Conservation (phyloP, 2,329 filamentous ascomycete species). For the Hymenoscyphus salicellus region DNA sequence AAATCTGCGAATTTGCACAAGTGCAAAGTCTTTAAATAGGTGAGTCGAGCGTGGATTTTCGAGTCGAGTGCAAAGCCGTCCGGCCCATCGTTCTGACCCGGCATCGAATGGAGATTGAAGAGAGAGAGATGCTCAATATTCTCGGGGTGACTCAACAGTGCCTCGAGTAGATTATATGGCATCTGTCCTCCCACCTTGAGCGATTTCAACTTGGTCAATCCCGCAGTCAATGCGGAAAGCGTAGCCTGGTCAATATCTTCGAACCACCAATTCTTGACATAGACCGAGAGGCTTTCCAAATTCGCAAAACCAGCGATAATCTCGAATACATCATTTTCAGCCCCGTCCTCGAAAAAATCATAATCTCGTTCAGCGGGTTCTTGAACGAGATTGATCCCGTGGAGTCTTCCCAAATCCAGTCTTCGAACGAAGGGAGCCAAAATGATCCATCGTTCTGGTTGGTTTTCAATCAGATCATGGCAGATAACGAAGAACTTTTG, state of each 20-base stretch:
- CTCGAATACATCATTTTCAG: slow-evolving; percentile 4
- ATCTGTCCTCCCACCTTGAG: slow-evolving; percentile 8
- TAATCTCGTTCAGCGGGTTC: neutral
- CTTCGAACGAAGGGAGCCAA: neutral
- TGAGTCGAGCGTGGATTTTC: slow-evolving; percentile 4
- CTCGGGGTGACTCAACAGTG: slow-evolving; percentile 3
- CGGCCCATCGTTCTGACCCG: slow-evolving; percentile 7
- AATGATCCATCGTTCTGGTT: slow-evolving; percentile 4
- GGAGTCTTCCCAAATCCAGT: slow-evolving; percentile 5
- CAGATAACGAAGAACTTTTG: neutral
- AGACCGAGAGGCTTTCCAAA: slow-evolving; percentile 5
- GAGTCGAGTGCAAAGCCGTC: neutral
- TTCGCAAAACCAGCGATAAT: slow-evolving; percentile 9
- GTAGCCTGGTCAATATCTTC: neutral
- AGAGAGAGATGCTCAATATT: slow-evolving; percentile 6
- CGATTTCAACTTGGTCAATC: slow-evolving; percentile 8
- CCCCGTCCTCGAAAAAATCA: neutral
- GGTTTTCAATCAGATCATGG: neutral
- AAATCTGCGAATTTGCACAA: slow-evolving; percentile 11
- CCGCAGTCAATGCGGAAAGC: neutral
- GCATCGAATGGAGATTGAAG: neutral
- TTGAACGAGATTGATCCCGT: slow-evolving; percentile 11
- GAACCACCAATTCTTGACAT: slow-evolving; percentile 11
- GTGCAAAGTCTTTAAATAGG: slow-evolving; percentile 3
- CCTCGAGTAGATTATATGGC: neutral